Conservation (phyloP, 148 eudicot species). For the Tetragonia tetragonoides region DNA sequence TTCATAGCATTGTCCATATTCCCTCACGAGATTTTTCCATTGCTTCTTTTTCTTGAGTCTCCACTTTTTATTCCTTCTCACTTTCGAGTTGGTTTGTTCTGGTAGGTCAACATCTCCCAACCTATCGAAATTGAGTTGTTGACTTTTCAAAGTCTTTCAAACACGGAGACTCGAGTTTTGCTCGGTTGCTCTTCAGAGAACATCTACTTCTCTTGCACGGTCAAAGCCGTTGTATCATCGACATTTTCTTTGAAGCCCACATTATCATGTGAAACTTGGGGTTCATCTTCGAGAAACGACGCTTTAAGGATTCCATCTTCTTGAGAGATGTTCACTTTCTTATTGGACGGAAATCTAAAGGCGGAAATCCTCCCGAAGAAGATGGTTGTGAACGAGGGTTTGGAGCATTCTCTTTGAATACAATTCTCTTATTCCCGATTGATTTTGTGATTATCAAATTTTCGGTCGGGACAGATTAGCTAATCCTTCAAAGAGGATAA, state of each 20-base stretch:
- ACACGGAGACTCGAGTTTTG: background rate
- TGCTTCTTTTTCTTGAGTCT: background rate
- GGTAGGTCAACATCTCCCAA: too few species aligned
- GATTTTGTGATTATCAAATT: background rate
- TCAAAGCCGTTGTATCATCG: background rate
- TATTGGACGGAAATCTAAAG: background rate
- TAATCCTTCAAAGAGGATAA: background rate
- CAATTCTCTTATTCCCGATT: background rate
- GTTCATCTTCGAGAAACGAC: too few species aligned
- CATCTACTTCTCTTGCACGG: background rate
- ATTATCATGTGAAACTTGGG: background rate
- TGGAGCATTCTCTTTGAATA: background rate
- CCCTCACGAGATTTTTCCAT: background rate
- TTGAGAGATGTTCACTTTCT: background rate
- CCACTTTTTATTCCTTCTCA: background rate
- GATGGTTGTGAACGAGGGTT: too few species aligned
- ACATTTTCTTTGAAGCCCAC: background rate
- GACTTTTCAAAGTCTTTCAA: too few species aligned
- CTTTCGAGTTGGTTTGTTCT: background rate
- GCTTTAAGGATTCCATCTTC: too few species aligned
- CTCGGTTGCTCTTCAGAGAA: background rate
- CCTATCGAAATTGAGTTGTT: too few species aligned
- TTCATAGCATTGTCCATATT: background rate
- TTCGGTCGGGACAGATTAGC: background rate
- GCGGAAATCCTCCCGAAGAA: background rate